Evolutionary conservation across 1,284 basidiomycete genomes (phyloP).

Genomic region (Ceratobasidium theobromae): DNA sequence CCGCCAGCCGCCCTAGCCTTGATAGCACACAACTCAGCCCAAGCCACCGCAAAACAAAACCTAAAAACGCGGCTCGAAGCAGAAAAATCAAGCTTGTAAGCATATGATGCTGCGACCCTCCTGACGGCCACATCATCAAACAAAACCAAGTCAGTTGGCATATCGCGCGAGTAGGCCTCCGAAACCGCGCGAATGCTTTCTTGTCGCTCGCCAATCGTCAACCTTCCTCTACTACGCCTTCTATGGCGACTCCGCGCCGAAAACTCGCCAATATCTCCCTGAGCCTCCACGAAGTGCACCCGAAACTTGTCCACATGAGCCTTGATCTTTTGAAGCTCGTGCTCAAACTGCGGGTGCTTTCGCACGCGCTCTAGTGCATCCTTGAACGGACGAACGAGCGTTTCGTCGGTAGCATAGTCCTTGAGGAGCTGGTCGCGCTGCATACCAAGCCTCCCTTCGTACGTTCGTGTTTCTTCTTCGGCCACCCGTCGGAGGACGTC

Average conservation of each 20-base stretch:
- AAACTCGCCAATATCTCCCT: background rate
- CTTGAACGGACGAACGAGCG: constrained; percentile 15
- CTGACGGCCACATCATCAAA: constrained; percentile 26
- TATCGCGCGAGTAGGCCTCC: constrained; percentile 1
- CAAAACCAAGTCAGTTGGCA: background rate
- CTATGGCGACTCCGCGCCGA: background rate
- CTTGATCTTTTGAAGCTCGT: constrained; percentile 23
- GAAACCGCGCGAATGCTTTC: constrained; percentile 15
- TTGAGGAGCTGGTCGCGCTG: background rate
- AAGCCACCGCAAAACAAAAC: constrained; percentile 14
- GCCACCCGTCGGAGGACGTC: constrained; percentile 29
- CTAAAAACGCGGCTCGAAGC: background rate
- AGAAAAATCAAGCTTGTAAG: constrained; percentile 16
- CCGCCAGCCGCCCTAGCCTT: constrained; percentile 5
- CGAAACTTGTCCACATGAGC: constrained; percentile 24
- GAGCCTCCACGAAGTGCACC: background rate
- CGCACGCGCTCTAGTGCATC: constrained; percentile 4
- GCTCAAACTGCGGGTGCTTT: background rate
- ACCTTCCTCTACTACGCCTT: background rate
- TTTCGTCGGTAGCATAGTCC: background rate
- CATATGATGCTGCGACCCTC: constrained; percentile 32
- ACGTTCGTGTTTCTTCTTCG: background rate
- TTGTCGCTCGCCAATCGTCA: background rate
- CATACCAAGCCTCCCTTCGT: background rate
- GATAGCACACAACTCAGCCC: constrained; percentile 17